A percentile compares a stretch with the other conserved stretches of the same genome.
Evolutionary conservation across 2,329 filamentous ascomycete species (phyloP).

Genomic region (Biscogniauxia marginata): DNA sequence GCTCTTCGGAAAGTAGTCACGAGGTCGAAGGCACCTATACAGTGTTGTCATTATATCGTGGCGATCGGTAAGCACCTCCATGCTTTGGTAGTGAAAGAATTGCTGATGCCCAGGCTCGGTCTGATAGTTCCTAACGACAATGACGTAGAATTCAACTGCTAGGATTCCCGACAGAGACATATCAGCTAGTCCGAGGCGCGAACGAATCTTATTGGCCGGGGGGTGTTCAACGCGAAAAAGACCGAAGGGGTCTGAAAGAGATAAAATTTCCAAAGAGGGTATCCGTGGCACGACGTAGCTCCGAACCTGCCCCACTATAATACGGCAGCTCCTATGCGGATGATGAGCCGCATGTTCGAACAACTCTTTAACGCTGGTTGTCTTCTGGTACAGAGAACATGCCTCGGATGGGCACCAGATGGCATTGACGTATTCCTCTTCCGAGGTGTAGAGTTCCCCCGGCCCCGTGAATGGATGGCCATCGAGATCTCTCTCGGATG

Average conservation of each 20-base stretch:
- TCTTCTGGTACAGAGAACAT: neutral
- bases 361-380: neutral
- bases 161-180: neutral
- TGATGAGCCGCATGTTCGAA: neutral
- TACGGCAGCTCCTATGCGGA: neutral
- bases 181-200: neutral
- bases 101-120: too few relatives aligned
- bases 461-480: constrained; percentile 1
- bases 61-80: neutral
- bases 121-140: too few relatives aligned
- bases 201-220: neutral
- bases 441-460: neutral
- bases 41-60: neutral
- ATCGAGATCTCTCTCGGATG: neutral
- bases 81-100: neutral
- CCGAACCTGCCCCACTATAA: neutral
- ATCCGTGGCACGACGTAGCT: neutral
- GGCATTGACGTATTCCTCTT: neutral
- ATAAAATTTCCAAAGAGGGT: neutral
- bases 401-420: neutral
- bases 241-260: neutral
- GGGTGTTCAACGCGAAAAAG: neutral
- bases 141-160: neutral
- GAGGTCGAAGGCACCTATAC: neutral
- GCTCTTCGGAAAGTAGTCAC: neutral